phyloP scores from a whole-genome alignment of 306 rosid genomes.

The Senna tora region DNA sequence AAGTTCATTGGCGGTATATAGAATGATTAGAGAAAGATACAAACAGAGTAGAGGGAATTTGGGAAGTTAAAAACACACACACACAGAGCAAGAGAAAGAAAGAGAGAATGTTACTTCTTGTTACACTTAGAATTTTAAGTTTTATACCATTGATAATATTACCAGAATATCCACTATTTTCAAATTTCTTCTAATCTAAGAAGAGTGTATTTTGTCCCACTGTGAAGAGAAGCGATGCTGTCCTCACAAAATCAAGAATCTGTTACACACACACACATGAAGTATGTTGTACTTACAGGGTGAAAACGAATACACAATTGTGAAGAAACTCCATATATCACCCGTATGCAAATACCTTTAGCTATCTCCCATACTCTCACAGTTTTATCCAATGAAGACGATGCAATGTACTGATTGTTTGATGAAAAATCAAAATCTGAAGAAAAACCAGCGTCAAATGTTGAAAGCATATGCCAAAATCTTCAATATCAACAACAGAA shows the following conservation, averaged over 20 bases:
- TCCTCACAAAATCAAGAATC: constrained; percentile 29
- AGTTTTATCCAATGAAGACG: constrained; percentile 94
- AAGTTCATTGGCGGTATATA: neutral
- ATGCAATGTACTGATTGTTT: constrained; percentile 94
- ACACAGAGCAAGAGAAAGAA: neutral
- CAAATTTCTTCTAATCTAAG: constrained; percentile 9
- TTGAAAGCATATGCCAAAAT: constrained; percentile 11
- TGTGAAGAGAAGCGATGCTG: constrained; percentile 6
- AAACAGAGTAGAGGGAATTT: constrained; percentile 21
- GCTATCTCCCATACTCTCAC: constrained; percentile 94
- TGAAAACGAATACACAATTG: constrained; percentile 94
- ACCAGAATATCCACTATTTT: neutral
- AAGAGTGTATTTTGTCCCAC: constrained; percentile 16
- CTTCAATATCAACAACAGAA: neutral
- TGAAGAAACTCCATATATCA: constrained; percentile 93
- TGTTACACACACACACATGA: neutral
- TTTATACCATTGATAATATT: neutral
- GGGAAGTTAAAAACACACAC: constrained; percentile 17
- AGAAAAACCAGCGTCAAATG: constrained; percentile 48
- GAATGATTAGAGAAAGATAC: constrained; percentile 18
- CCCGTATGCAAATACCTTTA: constrained; percentile 90
- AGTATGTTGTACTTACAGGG: constrained; percentile 74
- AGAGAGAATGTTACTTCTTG: constrained; percentile 4
- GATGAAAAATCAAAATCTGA: constrained; percentile 97
- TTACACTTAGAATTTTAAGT: constrained; percentile 16